A percentile compares a stretch with the other conserved stretches of the same genome.
Conservation (phyloP, 495 filamentous ascomycete species). For the Lineolata rhizophorae region DNA sequence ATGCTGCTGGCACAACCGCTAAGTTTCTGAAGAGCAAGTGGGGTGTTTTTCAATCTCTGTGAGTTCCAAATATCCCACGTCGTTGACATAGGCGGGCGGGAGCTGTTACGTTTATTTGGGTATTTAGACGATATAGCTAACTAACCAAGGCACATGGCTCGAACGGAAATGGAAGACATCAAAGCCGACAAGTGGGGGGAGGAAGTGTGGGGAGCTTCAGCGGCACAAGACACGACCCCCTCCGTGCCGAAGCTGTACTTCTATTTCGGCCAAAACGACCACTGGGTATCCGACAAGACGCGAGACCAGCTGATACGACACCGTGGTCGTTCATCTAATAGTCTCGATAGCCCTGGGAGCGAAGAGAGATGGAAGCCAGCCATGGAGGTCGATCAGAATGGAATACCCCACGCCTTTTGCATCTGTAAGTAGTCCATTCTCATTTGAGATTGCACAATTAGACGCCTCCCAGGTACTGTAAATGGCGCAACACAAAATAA, state of each 20-base stretch:
- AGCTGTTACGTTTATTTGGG: too few relatives aligned
- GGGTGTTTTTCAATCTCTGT: conserved; percentile 27
- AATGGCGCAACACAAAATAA: too few relatives aligned
- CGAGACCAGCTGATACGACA: conserved; percentile 46
- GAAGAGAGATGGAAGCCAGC: conserved; percentile 28
- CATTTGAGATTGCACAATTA: too few relatives aligned
- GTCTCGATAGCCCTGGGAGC: conserved; percentile 3
- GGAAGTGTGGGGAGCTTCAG: conserved; percentile 69
- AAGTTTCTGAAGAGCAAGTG: conserved; percentile 26
- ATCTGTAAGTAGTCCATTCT: too few relatives aligned
- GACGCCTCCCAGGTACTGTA: too few relatives aligned
- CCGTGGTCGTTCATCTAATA: conserved; percentile 3
- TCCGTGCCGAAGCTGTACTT: conserved; percentile 39
- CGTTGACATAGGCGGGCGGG: too few relatives aligned
- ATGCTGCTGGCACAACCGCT: conserved; percentile 37
- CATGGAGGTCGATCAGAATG: conserved; percentile 52
- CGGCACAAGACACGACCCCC: conserved; percentile 10
- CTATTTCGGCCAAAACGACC: conserved; percentile 55
- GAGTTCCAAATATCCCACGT: conserved; percentile 11
- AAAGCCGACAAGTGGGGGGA: conserved; percentile 55
- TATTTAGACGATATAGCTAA: not conserved
- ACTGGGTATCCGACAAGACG: conserved; percentile 62
- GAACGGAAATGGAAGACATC: conserved; percentile 59
- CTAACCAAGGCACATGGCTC: conserved; percentile 31
- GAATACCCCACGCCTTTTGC: conserved; percentile 65